A percentile compares a stretch with the other conserved stretches of the same genome.
Evolutionary conservation across 192 early-diverging fungal genomes (phyloP).

Genomic region (Allomyces arbusculus): DNA sequence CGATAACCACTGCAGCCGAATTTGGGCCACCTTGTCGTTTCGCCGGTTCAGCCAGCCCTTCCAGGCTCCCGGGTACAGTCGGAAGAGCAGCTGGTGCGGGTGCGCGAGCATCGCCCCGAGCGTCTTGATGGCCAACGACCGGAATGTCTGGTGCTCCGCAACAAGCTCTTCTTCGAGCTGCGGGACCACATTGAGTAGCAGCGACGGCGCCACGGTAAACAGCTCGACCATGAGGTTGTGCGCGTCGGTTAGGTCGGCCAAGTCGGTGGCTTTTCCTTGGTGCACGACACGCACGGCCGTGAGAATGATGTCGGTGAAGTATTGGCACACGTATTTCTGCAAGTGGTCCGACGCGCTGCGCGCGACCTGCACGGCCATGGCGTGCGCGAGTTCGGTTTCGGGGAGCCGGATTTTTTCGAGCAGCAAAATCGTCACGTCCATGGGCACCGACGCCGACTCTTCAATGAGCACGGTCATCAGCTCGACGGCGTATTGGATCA

Average conservation of each 20-base stretch:
- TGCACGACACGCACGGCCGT: conserved; percentile 18
- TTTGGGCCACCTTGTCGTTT: conserved; percentile 40
- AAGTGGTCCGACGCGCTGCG: conserved; percentile 49
- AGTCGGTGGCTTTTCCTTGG: conserved; percentile 14
- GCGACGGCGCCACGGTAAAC: conserved; percentile 43
- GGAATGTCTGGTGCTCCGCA: conserved; percentile 52
- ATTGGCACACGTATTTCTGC: conserved; percentile 82
- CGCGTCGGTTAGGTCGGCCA: conserved; percentile 36
- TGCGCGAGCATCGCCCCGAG: conserved; percentile 80
- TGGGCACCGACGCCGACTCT: conserved; percentile 35
- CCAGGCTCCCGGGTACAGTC: conserved; percentile 60
- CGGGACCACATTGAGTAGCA: conserved; percentile 78
- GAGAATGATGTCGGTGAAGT: conserved; percentile 70
- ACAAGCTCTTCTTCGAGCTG: conserved; percentile 80
- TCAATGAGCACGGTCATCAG: conserved; percentile 66
- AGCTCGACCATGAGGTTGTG: conserved; percentile 70
- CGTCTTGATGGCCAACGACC: conserved; percentile 50
- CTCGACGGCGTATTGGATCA: conserved; percentile 20
- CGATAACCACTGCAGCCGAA: conserved; percentile 61
- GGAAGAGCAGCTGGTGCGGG: conserved; percentile 40
- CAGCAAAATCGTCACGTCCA: background rate
- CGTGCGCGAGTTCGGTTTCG: conserved; percentile 27
- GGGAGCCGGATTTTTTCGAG: conserved; percentile 34
- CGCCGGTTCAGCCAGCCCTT: conserved; percentile 64
- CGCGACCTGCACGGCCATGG: conserved; percentile 67